These are phyloP conservation scores for Saccharomycopsis microspora DNA, from an alignment of 805 yeast genomes.

Conservation along the genomic window DNA sequence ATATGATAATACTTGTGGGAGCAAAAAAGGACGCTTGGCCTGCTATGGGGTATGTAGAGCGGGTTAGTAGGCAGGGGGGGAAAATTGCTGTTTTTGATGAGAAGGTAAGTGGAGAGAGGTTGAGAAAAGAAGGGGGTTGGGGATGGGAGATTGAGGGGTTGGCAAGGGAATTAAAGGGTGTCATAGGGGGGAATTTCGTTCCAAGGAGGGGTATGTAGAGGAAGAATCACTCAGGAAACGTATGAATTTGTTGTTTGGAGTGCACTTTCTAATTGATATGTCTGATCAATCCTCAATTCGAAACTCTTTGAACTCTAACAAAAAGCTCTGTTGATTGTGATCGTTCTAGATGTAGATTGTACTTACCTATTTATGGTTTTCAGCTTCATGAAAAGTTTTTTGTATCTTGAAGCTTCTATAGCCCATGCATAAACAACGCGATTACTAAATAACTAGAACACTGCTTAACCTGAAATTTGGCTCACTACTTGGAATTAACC, in stretches of 20 bases:
- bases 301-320: no score
- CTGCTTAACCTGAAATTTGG: no score
- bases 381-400: no score
- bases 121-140: constrained; percentile 47
- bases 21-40: constrained; percentile 86
- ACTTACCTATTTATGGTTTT: no score
- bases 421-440: no score
- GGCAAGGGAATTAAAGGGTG: constrained; percentile 54
- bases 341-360: no score
- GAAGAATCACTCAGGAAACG: not conserved
- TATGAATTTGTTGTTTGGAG: not conserved
- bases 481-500: no score
- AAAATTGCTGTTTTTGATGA: constrained; percentile 77
- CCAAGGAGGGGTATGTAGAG: not conserved
- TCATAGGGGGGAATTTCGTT: constrained; percentile 23
- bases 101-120: constrained; percentile 35
- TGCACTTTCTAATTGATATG: not conserved
- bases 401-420: no score
- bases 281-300: no score
- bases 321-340: no score
- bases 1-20: constrained; percentile 72
- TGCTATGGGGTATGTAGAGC: constrained; percentile 81
- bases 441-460: no score
- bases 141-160: constrained; percentile 73
- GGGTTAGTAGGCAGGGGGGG: constrained; percentile 64